Evolutionary conservation across 805 yeast genomes (phyloP).

Genomic region (Clavispora vitiphila): DNA sequence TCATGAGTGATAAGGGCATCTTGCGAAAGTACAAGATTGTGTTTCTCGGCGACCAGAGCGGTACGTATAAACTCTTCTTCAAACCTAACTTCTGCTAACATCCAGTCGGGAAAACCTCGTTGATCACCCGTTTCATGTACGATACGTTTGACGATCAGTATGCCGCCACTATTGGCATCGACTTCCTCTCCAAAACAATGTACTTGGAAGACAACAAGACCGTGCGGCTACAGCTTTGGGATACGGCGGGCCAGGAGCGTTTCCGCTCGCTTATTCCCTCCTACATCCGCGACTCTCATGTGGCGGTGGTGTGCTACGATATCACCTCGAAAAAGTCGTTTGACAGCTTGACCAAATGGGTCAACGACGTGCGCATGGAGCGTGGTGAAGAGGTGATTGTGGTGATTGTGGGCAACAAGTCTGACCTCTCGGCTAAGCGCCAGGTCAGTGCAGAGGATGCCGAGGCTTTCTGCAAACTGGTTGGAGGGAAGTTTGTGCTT

Average conservation of each 20-base stretch:
- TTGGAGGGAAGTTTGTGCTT: slow-evolving; percentile 75
- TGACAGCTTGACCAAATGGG: slow-evolving; percentile 83
- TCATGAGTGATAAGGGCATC: slow-evolving; percentile 32
- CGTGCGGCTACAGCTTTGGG: slow-evolving; percentile 93
- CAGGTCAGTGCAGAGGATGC: slow-evolving; percentile 84
- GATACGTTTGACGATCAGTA: slow-evolving; percentile 96
- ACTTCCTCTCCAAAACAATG: slow-evolving; percentile 73
- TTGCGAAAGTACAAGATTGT: slow-evolving; percentile 80
- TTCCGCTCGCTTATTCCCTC: slow-evolving; percentile 93
- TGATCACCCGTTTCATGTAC: slow-evolving; percentile 96
- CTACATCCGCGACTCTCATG: slow-evolving; percentile 91
- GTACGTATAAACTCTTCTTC: too few relatives aligned
- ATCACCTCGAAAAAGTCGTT: slow-evolving; percentile 83
- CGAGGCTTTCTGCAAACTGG: slow-evolving; percentile 62
- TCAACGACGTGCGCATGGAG: slow-evolving; percentile 89
- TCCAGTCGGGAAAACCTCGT: slow-evolving; percentile 89
- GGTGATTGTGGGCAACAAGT: slow-evolving; percentile 88
- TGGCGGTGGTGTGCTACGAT: slow-evolving; percentile 96
- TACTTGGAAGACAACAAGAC: slow-evolving; percentile 90
- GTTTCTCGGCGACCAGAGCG: slow-evolving; percentile 94
- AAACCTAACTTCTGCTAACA: slow-evolving; percentile 8
- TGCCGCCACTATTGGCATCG: slow-evolving; percentile 95
- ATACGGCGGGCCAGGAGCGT: slow-evolving; percentile 97
- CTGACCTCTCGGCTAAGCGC: slow-evolving; percentile 72
- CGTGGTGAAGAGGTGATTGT: slow-evolving; percentile 87